Percentiles rank a stretch among this genome's conserved stretches.
Conservation (phyloP, 495 filamentous ascomycete species). For the Baudoinia panamericana region DNA sequence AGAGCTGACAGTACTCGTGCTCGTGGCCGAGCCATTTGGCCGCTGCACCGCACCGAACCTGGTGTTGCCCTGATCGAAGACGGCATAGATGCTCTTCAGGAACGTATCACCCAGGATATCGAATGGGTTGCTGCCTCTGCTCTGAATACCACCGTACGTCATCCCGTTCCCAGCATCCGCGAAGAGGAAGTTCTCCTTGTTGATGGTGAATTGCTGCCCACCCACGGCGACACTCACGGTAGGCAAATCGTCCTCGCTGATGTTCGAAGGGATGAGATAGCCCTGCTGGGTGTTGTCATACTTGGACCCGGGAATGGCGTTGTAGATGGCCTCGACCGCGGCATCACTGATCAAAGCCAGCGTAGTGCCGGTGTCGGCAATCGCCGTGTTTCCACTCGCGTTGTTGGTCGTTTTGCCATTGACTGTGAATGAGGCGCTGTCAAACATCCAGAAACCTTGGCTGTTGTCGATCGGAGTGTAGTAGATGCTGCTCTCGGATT, state of each 20-base stretch:
- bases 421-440: constrained; percentile 45
- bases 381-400: constrained; percentile 58
- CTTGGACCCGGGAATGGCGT: constrained; percentile 50
- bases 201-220: constrained; percentile 48
- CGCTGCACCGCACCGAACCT: constrained; percentile 60
- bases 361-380: constrained; percentile 69
- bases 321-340: constrained; percentile 55
- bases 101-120: constrained; percentile 67
- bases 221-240: constrained; percentile 57
- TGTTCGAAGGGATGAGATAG: constrained; percentile 49
- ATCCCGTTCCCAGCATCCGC: constrained; percentile 41
- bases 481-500: constrained; percentile 41
- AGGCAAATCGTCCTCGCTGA: constrained; percentile 47
- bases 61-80: constrained; percentile 63
- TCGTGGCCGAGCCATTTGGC: no score
- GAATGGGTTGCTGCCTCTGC: constrained; percentile 48
- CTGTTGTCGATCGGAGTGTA: constrained; percentile 57
- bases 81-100: constrained; percentile 61
- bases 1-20: no score
- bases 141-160: constrained; percentile 66
- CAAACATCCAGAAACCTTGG: constrained; percentile 62
- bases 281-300: constrained; percentile 55
- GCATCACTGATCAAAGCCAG: constrained; percentile 56
- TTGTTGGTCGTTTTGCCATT: constrained; percentile 45
- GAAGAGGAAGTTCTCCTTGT: constrained; percentile 61